These are phyloP conservation scores for Tremellales sp. DNA, from an alignment of 1,284 basidiomycete genomes.

Conservation along the genomic window DNA sequence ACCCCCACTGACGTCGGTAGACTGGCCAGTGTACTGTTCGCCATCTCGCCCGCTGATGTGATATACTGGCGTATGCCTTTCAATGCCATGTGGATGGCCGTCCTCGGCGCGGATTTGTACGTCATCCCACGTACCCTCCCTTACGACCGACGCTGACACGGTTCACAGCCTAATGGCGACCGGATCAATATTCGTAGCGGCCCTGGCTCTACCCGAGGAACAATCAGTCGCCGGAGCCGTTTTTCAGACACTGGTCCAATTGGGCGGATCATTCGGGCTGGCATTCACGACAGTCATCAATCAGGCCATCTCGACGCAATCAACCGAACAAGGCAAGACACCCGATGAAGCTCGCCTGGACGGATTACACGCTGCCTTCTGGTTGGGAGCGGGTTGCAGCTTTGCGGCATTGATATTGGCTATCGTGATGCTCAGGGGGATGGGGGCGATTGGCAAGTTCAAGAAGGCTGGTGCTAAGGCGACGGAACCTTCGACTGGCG, in stretches of 20 bases:
- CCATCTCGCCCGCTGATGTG: slow-evolving; percentile 59
- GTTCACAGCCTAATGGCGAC: slow-evolving; percentile 60
- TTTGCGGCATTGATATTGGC: slow-evolving; percentile 34
- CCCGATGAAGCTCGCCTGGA: slow-evolving; percentile 15
- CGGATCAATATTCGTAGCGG: slow-evolving; percentile 71
- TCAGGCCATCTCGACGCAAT: slow-evolving; percentile 22
- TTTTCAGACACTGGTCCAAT: slow-evolving; percentile 50
- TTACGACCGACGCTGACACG: neutral
- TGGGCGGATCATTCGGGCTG: slow-evolving; percentile 70
- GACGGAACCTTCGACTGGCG: too few relatives aligned
- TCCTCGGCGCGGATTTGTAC: slow-evolving; percentile 71
- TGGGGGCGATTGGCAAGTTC: slow-evolving; percentile 33
- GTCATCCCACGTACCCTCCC: slow-evolving; percentile 7
- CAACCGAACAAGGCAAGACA: slow-evolving; percentile 12
- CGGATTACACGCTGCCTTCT: slow-evolving; percentile 41
- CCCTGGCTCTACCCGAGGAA: slow-evolving; percentile 65
- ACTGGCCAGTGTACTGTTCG: slow-evolving; percentile 65
- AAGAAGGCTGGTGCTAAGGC: too few relatives aligned
- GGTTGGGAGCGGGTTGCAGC: slow-evolving; percentile 36
- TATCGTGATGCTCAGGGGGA: slow-evolving; percentile 25
- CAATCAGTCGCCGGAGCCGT: slow-evolving; percentile 71
- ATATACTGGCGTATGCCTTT: slow-evolving; percentile 79
- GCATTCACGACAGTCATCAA: slow-evolving; percentile 71
- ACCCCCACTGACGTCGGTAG: slow-evolving; percentile 8
- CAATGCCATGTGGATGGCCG: slow-evolving; percentile 65